phyloP scores from a whole-genome alignment of 371 early-diverging fungal genomes.

The Apophysomyces sp. region DNA sequence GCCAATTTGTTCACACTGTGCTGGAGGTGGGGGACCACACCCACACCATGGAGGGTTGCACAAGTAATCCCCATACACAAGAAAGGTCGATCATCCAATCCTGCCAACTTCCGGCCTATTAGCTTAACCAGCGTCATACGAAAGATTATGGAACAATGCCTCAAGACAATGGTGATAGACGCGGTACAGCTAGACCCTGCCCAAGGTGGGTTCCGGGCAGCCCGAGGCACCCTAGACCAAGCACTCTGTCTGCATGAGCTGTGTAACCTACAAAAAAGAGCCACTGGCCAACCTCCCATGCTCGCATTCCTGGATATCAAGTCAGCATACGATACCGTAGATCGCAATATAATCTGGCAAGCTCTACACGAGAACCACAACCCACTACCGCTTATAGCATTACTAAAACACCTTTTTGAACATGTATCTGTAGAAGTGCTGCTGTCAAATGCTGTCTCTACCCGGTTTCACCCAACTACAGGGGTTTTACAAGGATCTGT shows the following conservation, averaged over 20 bases:
- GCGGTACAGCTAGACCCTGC: conserved; percentile 11
- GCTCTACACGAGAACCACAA: too few relatives aligned
- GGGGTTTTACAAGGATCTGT: conserved; percentile 32
- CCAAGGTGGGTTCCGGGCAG: conserved; percentile 34
- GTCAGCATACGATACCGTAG: conserved; percentile 31
- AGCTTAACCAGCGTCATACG: conserved; percentile 17
- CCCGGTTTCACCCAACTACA: conserved; percentile 11
- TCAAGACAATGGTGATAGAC: neutral
- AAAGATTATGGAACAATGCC: conserved; percentile 13
- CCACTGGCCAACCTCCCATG: conserved; percentile 1
- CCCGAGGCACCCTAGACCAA: conserved; percentile 27
- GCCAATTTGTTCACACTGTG: conserved; percentile 5
- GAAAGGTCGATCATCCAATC: conserved; percentile 10
- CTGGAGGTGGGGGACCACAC: conserved; percentile 1
- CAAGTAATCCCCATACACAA: conserved; percentile 12
- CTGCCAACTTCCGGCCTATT: conserved; percentile 19
- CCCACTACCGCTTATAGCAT: too few relatives aligned
- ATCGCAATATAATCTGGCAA: conserved; percentile 17
- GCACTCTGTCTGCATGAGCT: conserved; percentile 24
- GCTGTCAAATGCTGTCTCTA: conserved; percentile 8
- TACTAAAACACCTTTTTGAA: conserved; percentile 20
- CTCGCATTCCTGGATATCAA: conserved; percentile 31
- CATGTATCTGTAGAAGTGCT: conserved; percentile 14
- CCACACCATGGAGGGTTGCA: conserved; percentile 4
- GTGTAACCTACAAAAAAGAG: neutral